Percentiles rank a stretch among this genome's conserved stretches.
Conservation (phyloP, 1,284 basidiomycete species). For the Chalciporus sp. region DNA sequence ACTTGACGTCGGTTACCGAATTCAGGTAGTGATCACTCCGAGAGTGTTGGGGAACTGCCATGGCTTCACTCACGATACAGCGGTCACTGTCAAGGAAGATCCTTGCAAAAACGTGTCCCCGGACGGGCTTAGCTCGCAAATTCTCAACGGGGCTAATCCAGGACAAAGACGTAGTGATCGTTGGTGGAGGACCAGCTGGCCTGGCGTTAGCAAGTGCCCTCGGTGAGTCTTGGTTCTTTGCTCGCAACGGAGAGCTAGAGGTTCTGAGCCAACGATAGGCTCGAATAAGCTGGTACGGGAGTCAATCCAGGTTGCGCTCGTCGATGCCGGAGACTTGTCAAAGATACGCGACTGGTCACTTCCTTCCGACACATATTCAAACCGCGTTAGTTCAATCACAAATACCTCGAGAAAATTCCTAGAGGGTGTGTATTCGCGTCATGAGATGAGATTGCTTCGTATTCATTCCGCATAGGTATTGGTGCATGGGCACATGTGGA, state of each 20-base stretch:
- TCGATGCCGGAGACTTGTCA: constrained; percentile 80
- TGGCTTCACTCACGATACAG: constrained; percentile 4
- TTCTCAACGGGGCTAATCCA: constrained; percentile 32
- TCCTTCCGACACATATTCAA: constrained; percentile 68
- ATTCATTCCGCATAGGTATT: constrained; percentile 53
- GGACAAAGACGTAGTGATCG: constrained; percentile 86
- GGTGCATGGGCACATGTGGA: constrained; percentile 87
- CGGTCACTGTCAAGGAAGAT: constrained; percentile 11
- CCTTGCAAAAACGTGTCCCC: constrained; percentile 8
- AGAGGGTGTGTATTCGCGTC: constrained; percentile 50
- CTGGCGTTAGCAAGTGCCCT: constrained; percentile 88
- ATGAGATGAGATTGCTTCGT: neutral
- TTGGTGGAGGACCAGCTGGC: constrained; percentile 93
- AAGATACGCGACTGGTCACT: constrained; percentile 72
- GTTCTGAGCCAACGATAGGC: constrained; percentile 41
- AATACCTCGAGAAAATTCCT: constrained; percentile 81
- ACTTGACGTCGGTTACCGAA: neutral
- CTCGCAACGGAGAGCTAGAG: neutral
- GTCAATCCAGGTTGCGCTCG: constrained; percentile 63
- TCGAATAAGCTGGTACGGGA: constrained; percentile 51
- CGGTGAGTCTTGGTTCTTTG: constrained; percentile 47
- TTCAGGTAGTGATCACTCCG: too few species aligned
- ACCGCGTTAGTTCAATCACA: constrained; percentile 89
- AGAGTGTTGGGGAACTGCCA: neutral
- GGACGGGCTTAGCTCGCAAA: constrained; percentile 4